phyloP scores from a whole-genome alignment of 345 rosid species.

The Brassica carinata region DNA sequence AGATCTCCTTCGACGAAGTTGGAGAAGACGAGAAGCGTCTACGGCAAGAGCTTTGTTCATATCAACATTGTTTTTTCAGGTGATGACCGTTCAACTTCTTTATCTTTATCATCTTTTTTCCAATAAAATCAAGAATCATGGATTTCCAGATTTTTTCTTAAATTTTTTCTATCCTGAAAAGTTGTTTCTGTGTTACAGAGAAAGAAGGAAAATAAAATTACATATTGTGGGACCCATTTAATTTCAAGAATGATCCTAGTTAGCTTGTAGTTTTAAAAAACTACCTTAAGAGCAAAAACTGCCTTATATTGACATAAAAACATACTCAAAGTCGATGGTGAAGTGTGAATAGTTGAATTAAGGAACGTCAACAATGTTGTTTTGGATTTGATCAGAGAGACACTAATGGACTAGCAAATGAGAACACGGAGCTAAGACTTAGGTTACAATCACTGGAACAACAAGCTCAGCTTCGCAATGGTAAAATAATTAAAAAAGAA shows the following conservation, averaged over 20 bases:
- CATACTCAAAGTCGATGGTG: background rate
- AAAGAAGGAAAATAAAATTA: too few relatives aligned
- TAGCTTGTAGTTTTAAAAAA: background rate
- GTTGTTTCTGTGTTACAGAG: too few relatives aligned
- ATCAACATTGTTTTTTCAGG: background rate
- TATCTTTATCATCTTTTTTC: too few relatives aligned
- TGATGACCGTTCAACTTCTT: background rate
- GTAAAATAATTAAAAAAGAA: constrained; percentile 34
- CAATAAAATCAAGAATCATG: too few relatives aligned
- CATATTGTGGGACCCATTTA: too few relatives aligned
- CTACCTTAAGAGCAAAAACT: background rate
- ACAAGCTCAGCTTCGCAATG: constrained; percentile 80
- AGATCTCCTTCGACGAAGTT: background rate
- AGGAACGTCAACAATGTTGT: background rate
- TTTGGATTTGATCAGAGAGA: constrained; percentile 58
- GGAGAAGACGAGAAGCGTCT: background rate
- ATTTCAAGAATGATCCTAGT: too few relatives aligned
- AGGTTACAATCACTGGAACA: constrained; percentile 84
- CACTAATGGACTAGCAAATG: constrained; percentile 61
- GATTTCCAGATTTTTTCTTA: too few relatives aligned
- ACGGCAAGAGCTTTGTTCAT: background rate
- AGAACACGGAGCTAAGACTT: constrained; percentile 74
- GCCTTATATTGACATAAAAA: background rate
- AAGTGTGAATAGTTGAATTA: background rate
- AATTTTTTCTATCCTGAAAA: too few relatives aligned